A percentile compares a stretch with the other conserved stretches of the same genome.
These are phyloP conservation scores for Dactylellina parvicollis DNA, from an alignment of 2,329 filamentous ascomycete genomes.

Conservation along the genomic window DNA sequence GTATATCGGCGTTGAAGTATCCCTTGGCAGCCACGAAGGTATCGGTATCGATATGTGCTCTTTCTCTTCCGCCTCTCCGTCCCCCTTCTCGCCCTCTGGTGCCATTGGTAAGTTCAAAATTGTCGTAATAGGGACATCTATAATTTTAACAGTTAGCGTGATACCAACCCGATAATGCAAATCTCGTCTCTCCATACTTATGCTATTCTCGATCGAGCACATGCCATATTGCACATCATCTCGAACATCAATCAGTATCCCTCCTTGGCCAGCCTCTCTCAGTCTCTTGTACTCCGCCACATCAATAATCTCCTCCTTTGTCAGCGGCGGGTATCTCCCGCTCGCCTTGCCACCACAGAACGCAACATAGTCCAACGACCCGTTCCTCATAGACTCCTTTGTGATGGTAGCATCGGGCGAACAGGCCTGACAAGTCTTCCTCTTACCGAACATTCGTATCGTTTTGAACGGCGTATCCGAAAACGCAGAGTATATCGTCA, in stretches of 20 bases:
- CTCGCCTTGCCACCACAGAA: slow-evolving; percentile 76
- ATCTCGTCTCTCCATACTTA: slow-evolving; percentile 64
- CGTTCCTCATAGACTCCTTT: slow-evolving; percentile 69
- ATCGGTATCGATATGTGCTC: slow-evolving; percentile 13
- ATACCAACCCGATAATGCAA: slow-evolving; percentile 4
- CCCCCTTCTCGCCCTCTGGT: slow-evolving; percentile 5
- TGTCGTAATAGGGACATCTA: slow-evolving; percentile 50
- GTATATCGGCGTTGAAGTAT: slow-evolving; percentile 69
- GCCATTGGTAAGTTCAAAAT: slow-evolving; percentile 32
- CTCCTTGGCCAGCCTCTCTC: slow-evolving; percentile 58
- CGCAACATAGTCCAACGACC: slow-evolving; percentile 80
- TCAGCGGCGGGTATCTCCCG: slow-evolving; percentile 68
- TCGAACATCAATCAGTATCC: slow-evolving; percentile 81
- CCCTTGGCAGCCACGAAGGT: slow-evolving; percentile 62
- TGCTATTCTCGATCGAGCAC: slow-evolving; percentile 76
- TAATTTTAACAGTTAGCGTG: slow-evolving; percentile 4
- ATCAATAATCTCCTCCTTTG: slow-evolving; percentile 73
- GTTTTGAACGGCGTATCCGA: slow-evolving; percentile 72
- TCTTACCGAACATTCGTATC: slow-evolving; percentile 76
- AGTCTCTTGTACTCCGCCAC: slow-evolving; percentile 68
- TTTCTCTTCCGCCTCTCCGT: not conserved
- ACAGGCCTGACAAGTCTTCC: slow-evolving; percentile 80
- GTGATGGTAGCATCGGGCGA: slow-evolving; percentile 71
- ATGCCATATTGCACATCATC: slow-evolving; percentile 86
- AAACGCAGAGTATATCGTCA: slow-evolving; percentile 69